Evolutionary conservation across 768 basidiomycete species (phyloP).

Genomic region (Termitomyces eurrhizus): DNA sequence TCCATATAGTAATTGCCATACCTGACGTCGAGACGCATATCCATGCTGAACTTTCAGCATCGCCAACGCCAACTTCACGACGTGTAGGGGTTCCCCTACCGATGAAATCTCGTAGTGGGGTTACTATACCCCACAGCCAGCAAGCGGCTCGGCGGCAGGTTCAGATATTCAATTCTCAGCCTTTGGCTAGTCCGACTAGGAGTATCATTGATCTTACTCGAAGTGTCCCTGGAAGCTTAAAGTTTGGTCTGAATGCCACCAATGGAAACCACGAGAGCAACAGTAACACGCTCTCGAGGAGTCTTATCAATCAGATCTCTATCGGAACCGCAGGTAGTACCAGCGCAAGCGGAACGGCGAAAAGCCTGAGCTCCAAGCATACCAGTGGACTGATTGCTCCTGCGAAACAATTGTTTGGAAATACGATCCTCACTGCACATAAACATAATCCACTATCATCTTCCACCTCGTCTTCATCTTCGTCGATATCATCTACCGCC

Average conservation of each 20-base stretch:
- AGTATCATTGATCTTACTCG: slow-evolving; percentile 28
- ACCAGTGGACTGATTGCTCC: slow-evolving; percentile 35
- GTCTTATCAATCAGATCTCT: slow-evolving; percentile 40
- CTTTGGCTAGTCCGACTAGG: slow-evolving; percentile 55
- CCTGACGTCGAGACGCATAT: slow-evolving; percentile 80
- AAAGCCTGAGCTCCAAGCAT: slow-evolving; percentile 36
- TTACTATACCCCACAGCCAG: slow-evolving; percentile 55
- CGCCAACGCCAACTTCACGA: slow-evolving; percentile 71
- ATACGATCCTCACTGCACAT: slow-evolving; percentile 13
- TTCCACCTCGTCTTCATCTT: slow-evolving; percentile 51
- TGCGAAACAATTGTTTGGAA: slow-evolving; percentile 15
- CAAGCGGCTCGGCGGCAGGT: slow-evolving; percentile 57
- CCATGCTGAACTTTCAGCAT: slow-evolving; percentile 58
- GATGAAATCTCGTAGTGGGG: slow-evolving; percentile 57
- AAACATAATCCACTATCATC: slow-evolving; percentile 23
- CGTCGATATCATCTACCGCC: slow-evolving; percentile 44
- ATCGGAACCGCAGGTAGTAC: slow-evolving; percentile 27
- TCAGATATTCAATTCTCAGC: slow-evolving; percentile 82
- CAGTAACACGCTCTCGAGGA: slow-evolving; percentile 31
- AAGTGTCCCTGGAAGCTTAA: slow-evolving; percentile 23
- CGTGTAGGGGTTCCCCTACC: slow-evolving; percentile 78
- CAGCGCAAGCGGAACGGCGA: slow-evolving; percentile 26
- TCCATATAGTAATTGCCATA: slow-evolving; percentile 69
- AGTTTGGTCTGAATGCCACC: slow-evolving; percentile 22
- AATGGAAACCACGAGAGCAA: slow-evolving; percentile 30